Evolutionary conservation across 2,329 filamentous ascomycete genomes (phyloP).

Genomic region (Curvularia sp.): DNA sequence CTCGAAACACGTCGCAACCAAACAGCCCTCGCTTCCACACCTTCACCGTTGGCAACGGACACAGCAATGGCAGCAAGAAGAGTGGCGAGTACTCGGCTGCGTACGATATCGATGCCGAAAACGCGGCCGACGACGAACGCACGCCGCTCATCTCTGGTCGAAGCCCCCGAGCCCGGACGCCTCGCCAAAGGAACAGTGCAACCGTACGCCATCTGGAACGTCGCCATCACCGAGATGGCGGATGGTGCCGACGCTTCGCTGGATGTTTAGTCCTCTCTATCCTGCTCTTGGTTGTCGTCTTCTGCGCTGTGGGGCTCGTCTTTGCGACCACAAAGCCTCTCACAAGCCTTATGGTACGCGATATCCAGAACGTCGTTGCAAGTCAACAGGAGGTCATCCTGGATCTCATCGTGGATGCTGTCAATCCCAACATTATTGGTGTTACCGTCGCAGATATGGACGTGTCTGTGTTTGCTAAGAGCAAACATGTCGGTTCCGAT

Average conservation of each 20-base stretch:
- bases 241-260: constrained; percentile 76
- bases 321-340: constrained; percentile 91
- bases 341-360: constrained; percentile 75
- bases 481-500: constrained; percentile 77
- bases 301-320: constrained; percentile 87
- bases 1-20: constrained; percentile 70
- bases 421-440: constrained; percentile 92
- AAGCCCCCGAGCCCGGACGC: constrained; percentile 58
- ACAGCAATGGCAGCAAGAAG: constrained; percentile 56
- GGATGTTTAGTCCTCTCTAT: constrained; percentile 85
- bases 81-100: constrained; percentile 67
- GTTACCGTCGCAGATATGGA: constrained; percentile 87
- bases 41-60: constrained; percentile 51
- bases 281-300: constrained; percentile 79
- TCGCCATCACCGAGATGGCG: constrained; percentile 61
- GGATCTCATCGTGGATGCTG: constrained; percentile 83
- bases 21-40: constrained; percentile 67
- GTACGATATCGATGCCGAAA: constrained; percentile 83
- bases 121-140: constrained; percentile 83
- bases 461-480: constrained; percentile 93
- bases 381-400: constrained; percentile 96
- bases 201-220: constrained; percentile 76
- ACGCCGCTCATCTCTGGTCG: constrained; percentile 79
- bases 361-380: constrained; percentile 87
- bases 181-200: constrained; percentile 62